Conservation (phyloP, 345 rosid species). For the Pugionium cornutum region DNA sequence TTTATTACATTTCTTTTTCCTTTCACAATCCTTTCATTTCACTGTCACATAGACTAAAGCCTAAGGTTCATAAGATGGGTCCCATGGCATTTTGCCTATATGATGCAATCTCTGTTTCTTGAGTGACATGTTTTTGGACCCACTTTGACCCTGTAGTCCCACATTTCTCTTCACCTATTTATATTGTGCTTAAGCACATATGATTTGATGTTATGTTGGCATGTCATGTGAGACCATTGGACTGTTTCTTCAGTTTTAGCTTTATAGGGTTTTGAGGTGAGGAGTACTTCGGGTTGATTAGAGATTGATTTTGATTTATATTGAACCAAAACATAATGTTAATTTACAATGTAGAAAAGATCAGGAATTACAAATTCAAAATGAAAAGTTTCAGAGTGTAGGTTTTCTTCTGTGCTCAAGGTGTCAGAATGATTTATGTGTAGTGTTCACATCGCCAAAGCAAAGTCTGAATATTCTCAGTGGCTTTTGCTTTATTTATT, state of each 20-base stretch:
- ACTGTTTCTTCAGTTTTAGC: constrained; percentile 22
- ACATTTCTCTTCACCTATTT: constrained; percentile 25
- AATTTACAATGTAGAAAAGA: not conserved
- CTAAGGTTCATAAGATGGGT: constrained; percentile 41
- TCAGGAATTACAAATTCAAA: constrained; percentile 5
- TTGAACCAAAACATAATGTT: constrained; percentile 6
- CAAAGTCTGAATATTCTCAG: constrained; percentile 45
- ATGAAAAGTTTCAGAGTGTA: constrained; percentile 16
- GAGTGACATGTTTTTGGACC: constrained; percentile 43
- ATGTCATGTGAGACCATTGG: not conserved
- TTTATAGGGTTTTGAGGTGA: constrained; percentile 8
- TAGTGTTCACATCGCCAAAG: constrained; percentile 46
- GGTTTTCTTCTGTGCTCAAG: constrained; percentile 40
- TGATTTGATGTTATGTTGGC: constrained; percentile 30
- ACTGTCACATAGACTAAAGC: constrained; percentile 40
- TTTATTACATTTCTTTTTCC: constrained; percentile 35
- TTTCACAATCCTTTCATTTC: constrained; percentile 36
- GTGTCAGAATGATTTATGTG: constrained; percentile 45
- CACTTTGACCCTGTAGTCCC: constrained; percentile 40
- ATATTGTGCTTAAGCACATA: constrained; percentile 6
- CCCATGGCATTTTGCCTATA: constrained; percentile 36
- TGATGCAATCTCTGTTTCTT: constrained; percentile 46
- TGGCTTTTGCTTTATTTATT: constrained; percentile 42
- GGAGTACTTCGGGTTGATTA: constrained; percentile 3
- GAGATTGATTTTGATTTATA: constrained; percentile 13